phyloP scores from a whole-genome alignment of 1,139 yeast genomes.

The Debaryomyces nepalensis region DNA sequence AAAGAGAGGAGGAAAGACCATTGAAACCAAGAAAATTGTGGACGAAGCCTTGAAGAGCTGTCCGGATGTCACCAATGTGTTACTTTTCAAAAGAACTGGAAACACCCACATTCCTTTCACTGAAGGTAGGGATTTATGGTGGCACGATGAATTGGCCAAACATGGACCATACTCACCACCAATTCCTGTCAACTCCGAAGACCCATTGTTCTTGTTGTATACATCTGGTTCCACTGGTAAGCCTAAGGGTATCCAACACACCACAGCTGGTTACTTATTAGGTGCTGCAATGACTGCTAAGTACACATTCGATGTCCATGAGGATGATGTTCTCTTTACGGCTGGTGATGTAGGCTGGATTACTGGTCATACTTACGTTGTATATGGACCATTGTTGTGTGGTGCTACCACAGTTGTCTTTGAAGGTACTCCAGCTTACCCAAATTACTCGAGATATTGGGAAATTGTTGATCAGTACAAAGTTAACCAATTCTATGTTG shows the following conservation, averaged over 20 bases:
- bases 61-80: slow-evolving; percentile 68
- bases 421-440: slow-evolving; percentile 88
- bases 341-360: slow-evolving; percentile 94
- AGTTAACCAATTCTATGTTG: slow-evolving; percentile 84
- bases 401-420: slow-evolving; percentile 85
- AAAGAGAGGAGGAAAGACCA: slow-evolving; percentile 80
- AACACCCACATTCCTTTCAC: slow-evolving; percentile 67
- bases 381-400: slow-evolving; percentile 76
- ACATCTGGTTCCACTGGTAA: slow-evolving; percentile 74
- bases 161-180: slow-evolving; percentile 68
- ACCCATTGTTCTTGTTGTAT: slow-evolving; percentile 65
- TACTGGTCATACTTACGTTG: slow-evolving; percentile 84
- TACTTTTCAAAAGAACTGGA: slow-evolving; percentile 77
- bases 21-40: slow-evolving; percentile 80
- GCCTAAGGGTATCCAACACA: slow-evolving; percentile 73
- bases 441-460: slow-evolving; percentile 80
- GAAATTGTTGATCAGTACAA: slow-evolving; percentile 77
- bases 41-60: slow-evolving; percentile 78
- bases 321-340: slow-evolving; percentile 72
- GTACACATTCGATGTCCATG: slow-evolving; percentile 77
- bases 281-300: slow-evolving; percentile 73
- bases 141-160: slow-evolving; percentile 76
- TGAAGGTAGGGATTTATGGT: slow-evolving; percentile 71
- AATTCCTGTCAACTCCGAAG: slow-evolving; percentile 62
- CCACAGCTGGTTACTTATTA: slow-evolving; percentile 78